Evolutionary conservation across 148 eudicot genomes (phyloP).

Genomic region (Drosera capensis): DNA sequence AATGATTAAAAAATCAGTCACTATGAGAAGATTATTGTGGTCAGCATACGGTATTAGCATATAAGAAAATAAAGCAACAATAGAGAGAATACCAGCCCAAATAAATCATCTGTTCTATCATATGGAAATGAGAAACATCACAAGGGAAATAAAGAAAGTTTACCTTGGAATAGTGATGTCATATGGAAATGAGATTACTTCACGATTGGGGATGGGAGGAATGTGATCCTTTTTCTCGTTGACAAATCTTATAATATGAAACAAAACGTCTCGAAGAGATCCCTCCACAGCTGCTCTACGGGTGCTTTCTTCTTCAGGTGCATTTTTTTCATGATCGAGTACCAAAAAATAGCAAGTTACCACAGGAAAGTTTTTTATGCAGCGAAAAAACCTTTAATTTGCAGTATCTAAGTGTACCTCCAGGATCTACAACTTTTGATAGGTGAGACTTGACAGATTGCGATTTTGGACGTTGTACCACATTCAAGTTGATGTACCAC

Average conservation of each 20-base stretch:
- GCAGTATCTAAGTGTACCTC: conserved; percentile 39
- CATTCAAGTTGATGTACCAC: conserved; percentile 87
- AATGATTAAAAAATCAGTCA: no score
- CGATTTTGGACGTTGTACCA: conserved; percentile 55
- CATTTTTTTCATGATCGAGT: no score
- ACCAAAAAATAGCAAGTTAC: no score
- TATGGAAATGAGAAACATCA: background rate
- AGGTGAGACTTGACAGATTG: conserved; percentile 60
- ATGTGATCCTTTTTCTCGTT: conserved; percentile 95
- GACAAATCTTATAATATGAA: conserved; percentile 86
- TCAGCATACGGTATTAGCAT: no score
- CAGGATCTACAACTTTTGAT: conserved; percentile 70
- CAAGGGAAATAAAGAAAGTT: conserved; percentile 4
- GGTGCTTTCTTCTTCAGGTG: conserved; percentile 51
- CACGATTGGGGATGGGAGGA: conserved; percentile 69
- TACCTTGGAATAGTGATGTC: conserved; percentile 92
- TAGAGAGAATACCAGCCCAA: background rate
- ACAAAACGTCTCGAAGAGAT: conserved; percentile 79
- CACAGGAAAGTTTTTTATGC: no score
- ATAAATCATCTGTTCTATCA: background rate
- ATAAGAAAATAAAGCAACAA: background rate
- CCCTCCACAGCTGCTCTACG: conserved; percentile 63
- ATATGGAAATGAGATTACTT: conserved; percentile 82
- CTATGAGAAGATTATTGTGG: no score
- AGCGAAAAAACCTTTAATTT: background rate